Base-by-base conservation (phyloP, 495 filamentous ascomycete genomes). In the Talaromyces liani region DNA sequence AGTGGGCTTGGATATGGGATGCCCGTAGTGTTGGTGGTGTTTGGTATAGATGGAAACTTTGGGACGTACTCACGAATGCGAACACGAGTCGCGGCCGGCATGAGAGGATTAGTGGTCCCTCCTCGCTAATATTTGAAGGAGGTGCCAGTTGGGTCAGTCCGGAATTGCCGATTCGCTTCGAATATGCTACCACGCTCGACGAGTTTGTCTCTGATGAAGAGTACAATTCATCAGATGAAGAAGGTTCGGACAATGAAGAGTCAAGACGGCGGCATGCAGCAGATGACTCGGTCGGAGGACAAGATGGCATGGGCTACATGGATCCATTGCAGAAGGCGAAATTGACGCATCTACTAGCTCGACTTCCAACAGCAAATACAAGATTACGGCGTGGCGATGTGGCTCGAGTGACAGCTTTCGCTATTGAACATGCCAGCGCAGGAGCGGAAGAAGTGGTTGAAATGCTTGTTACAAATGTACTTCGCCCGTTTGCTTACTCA, bases 1-100 rank as follows among this genome's bases (percentile, higher is more conserved):
- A 88, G 70, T 99, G 92, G 87, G 89, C 91, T 0, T 99, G 91
- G 90, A 73, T 99, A 3, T 99, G 89, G 88, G 90, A 99, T 73
- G 80, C 93, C 29, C 81, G 91, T 57, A 91, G 90, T 67, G 74
- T 85, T 58, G 88, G 87, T 6, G 91, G 89, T 6, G 83, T 93
- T 4, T 97, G 90, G 77, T 97, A 96, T 73, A 85, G 93, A 16
- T 97, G 91, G 90, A 88, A 90, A 58, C 68, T 97, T 60, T 97
- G 91, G 92, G 85, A 92, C 65, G 80, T 92, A 29, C 78, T 92
- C 36, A 92, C 91, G 2, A 76, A 79, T 27, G 31, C 63, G 9
- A 60, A 68, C 63, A 65, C 71, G 29, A 59, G 55, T 61, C 63
- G 60, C 27, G 64, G 59, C 20, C 71, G 66, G 61, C 77, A 67